phyloP scores from a whole-genome alignment of 331 rosid species.

The Rosa hybrid region DNA sequence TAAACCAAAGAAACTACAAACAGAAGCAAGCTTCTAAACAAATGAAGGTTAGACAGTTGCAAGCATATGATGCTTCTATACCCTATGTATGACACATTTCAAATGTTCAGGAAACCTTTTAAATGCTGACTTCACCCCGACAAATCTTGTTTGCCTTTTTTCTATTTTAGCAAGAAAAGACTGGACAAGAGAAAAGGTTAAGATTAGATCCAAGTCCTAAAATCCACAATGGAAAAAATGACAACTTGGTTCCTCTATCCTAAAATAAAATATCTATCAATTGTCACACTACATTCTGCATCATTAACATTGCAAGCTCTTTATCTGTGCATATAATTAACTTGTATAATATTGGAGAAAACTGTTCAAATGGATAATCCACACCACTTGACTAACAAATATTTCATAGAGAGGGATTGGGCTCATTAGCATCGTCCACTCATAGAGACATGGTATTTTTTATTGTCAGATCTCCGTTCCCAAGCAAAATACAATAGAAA shows the following conservation, averaged over 20 bases:
- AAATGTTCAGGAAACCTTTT: background rate
- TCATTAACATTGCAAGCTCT: background rate
- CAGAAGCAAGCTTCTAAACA: background rate
- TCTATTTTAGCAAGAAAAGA: background rate
- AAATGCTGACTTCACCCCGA: background rate
- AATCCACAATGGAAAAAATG: background rate
- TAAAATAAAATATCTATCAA: background rate
- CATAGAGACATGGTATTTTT: background rate
- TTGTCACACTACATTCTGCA: background rate
- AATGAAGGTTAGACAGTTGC: background rate
- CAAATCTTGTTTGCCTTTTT: background rate
- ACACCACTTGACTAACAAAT: background rate
- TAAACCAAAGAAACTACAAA: background rate
- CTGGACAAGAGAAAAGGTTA: background rate
- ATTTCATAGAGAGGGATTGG: background rate
- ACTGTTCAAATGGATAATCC: background rate
- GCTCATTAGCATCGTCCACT: background rate
- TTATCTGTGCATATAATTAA: background rate
- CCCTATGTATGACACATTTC: background rate
- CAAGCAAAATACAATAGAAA: conserved; percentile 2
- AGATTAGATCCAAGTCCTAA: background rate
- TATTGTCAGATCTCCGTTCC: background rate
- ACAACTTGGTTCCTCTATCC: background rate
- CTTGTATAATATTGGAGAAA: background rate
- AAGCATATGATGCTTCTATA: background rate